These are phyloP conservation scores for Nasturtium officinale DNA, from an alignment of 345 rosid species.

Conservation along the genomic window DNA sequence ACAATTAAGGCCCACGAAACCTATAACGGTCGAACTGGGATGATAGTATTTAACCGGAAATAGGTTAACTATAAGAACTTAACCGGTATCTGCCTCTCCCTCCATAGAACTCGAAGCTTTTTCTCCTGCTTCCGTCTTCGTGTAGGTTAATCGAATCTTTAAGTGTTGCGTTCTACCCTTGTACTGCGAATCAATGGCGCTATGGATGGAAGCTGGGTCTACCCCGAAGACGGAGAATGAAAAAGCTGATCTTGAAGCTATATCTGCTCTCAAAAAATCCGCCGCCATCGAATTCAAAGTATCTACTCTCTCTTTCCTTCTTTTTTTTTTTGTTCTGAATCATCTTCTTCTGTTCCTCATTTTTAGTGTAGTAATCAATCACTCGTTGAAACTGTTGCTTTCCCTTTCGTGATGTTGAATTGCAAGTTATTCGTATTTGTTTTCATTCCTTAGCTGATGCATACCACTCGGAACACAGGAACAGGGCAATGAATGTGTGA, in stretches of 20 bases:
- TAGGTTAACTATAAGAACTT: neutral
- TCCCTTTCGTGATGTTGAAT: neutral
- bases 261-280: slow-evolving; percentile 80
- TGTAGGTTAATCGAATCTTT: slow-evolving; percentile 29
- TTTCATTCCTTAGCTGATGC: neutral
- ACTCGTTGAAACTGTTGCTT: neutral
- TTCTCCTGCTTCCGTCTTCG: neutral
- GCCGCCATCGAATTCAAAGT: slow-evolving; percentile 93
- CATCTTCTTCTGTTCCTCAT: neutral
- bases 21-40: slow-evolving; percentile 1
- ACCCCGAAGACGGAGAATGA: slow-evolving; percentile 69
- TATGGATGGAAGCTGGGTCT: slow-evolving; percentile 81
- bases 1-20: neutral
- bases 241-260: slow-evolving; percentile 68
- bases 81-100: slow-evolving; percentile 27
- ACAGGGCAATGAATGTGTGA: slow-evolving; percentile 78
- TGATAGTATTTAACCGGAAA: neutral
- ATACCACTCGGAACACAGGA: slow-evolving; percentile 54
- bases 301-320: slow-evolving; percentile 13
- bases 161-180: neutral
- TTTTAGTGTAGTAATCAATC: neutral
- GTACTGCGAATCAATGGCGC: slow-evolving; percentile 58
- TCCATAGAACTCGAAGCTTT: slow-evolving; percentile 35
- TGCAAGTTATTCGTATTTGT: neutral
- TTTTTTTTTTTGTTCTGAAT: neutral